Evolutionary conservation across 306 rosid genomes (phyloP).

Genomic region (Trifolium dubium): DNA sequence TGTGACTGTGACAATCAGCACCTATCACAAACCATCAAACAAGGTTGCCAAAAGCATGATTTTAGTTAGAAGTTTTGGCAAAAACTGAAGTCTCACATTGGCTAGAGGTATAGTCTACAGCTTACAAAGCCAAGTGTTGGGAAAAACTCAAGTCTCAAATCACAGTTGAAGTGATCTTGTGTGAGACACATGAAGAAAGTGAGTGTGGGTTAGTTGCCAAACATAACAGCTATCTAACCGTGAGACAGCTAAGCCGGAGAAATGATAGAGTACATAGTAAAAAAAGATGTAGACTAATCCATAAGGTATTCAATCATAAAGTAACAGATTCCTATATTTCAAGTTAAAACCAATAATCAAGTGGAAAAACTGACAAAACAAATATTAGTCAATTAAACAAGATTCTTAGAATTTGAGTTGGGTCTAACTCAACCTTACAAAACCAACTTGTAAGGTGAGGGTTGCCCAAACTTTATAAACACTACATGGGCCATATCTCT

Average conservation of each 20-base stretch:
- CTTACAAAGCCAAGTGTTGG: neutral
- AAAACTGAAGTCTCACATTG: neutral
- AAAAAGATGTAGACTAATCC: neutral
- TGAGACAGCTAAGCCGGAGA: neutral
- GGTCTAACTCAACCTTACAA: no score
- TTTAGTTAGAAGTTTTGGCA: neutral
- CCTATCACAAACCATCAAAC: neutral
- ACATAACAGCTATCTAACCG: neutral
- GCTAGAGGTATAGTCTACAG: neutral
- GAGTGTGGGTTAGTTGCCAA: neutral
- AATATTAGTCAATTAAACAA: slow-evolving; percentile 9
- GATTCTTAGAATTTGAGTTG: neutral
- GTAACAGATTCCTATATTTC: slow-evolving; percentile 20
- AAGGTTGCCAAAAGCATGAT: neutral
- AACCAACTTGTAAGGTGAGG: no score
- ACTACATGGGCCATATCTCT: no score
- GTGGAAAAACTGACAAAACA: slow-evolving; percentile 24
- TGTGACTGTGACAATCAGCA: neutral
- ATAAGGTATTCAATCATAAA: slow-evolving; percentile 8
- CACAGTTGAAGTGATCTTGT: neutral
- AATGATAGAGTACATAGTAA: neutral
- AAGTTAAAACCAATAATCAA: neutral
- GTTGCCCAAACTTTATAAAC: no score
- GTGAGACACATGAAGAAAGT: neutral
- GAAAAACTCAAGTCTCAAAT: neutral